Base-by-base conservation (phyloP, 2,329 filamentous ascomycete genomes). In the Fusarium oxysporum region DNA sequence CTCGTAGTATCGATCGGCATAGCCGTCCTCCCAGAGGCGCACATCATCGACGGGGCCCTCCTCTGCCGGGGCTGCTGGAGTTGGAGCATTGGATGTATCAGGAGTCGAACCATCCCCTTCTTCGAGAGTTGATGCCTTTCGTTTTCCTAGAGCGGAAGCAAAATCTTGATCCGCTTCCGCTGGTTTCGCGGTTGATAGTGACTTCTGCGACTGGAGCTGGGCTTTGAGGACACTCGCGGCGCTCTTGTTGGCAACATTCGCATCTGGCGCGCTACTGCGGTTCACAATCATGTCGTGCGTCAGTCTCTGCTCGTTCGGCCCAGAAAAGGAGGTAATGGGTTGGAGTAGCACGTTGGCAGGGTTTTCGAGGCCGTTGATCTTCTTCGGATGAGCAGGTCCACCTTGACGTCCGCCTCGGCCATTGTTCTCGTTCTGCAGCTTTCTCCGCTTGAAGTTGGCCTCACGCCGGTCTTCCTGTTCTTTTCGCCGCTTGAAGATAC, bases 1-100 rank as follows among this genome's bases (percentile, higher is more conserved):
- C 80, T 97, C 92, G 80, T 99, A 99, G 82, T 99, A 99, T 51
- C 96, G 90, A 82, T 98, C 96, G 56, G 92, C 92, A 80, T 99
- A 99, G 12, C 96, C 96, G 58, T 95, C 92, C 79, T 99, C 96
- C 96, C 96, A 99, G 17, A 99, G 86, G 66, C 92, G 90, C 58
- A 99, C 93, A 23, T 92, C 94, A 79, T 99, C 96, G 68, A 91
- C 86, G 5, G 92, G 90, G 23, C 89, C 88, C 44, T 93, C 91
- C 8, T 92, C 91, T 5, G 80, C 77, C 17, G 85, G 83, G 25
- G 88, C 83, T 44, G 84, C 80, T 10, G 86, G 81, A 35, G 82
- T 80, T 11, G 82, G 76, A 7, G 81, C 81, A 25, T 86, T 81
- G 12, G 90, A 87, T 19, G 91, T 89, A 67, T 85, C 89, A 61